Conservation (phyloP, 371 early-diverging fungal genomes). For the Circinella minor region DNA sequence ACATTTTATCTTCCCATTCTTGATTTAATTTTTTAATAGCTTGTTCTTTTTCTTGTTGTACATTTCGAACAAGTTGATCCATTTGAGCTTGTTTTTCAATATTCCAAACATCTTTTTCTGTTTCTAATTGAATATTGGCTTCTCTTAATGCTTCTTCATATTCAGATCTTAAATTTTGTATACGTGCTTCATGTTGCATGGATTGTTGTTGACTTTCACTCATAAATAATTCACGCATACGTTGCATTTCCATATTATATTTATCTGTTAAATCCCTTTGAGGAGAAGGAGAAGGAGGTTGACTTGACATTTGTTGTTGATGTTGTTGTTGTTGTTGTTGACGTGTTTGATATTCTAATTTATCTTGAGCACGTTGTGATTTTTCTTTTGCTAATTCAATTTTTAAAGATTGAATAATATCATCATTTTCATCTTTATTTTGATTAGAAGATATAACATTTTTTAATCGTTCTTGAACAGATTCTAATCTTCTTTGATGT, state of each 20-base stretch:
- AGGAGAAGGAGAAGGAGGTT: neutral
- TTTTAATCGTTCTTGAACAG: constrained; percentile 27
- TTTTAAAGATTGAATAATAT: neutral
- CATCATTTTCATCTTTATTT: neutral
- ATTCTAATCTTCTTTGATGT: constrained; percentile 26
- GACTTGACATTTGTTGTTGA: constrained; percentile 15
- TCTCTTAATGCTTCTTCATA: constrained; percentile 31
- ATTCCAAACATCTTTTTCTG: constrained; percentile 30
- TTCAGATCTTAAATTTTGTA: constrained; percentile 34
- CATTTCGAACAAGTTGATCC: constrained; percentile 15
- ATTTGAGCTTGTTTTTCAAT: constrained; percentile 31
- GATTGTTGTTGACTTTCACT: constrained; percentile 28
- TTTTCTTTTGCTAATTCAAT: constrained; percentile 8
- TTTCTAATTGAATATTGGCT: constrained; percentile 20
- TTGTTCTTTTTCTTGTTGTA: constrained; percentile 12
- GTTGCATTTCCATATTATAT: constrained; percentile 12
- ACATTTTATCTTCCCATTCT: constrained; percentile 37
- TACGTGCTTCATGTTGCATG: constrained; percentile 37
- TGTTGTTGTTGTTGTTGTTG: constrained; percentile 20
- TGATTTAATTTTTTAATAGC: constrained; percentile 5
- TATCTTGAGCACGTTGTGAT: constrained; percentile 5
- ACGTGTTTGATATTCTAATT: constrained; percentile 9
- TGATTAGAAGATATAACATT: constrained; percentile 14
- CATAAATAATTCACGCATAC: constrained; percentile 26
- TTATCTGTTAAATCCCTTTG: neutral